Evolutionary conservation across 2,329 filamentous ascomycete genomes (phyloP).

Genomic region (Ceratocystis colombiana): DNA sequence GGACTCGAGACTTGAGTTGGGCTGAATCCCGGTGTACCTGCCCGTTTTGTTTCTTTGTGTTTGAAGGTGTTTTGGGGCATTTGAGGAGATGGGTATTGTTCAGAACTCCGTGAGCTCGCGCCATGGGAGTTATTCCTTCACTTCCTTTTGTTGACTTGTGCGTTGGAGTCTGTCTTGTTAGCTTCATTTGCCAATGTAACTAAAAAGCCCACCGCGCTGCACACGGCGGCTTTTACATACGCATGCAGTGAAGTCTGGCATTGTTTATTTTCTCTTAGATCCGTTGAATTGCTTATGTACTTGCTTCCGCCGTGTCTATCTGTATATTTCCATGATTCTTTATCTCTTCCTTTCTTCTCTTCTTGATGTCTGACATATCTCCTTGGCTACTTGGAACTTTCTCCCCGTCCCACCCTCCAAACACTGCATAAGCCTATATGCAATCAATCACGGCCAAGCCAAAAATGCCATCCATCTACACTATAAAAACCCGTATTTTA

Average conservation of each 20-base stretch:
- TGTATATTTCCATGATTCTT: background rate
- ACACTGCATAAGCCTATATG: background rate
- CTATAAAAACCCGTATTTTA: background rate
- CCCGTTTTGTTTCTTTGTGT: too few species aligned
- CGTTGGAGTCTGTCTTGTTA: background rate
- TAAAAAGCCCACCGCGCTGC: background rate
- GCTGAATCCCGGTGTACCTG: too few species aligned
- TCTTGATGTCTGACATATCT: background rate
- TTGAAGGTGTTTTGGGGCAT: too few species aligned
- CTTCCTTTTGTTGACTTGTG: slow-evolving; percentile 8
- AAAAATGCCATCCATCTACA: background rate
- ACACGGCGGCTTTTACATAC: background rate
- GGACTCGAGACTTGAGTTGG: too few species aligned
- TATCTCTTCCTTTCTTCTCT: background rate
- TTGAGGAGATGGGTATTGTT: background rate
- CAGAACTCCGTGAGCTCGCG: background rate
- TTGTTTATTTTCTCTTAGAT: background rate
- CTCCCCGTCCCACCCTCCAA: background rate
- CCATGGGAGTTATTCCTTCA: background rate
- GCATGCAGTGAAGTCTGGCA: background rate
- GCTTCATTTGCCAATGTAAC: background rate
- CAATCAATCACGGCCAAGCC: background rate
- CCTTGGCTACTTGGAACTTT: background rate
- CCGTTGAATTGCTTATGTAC: background rate
- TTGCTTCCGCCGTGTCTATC: background rate